These are phyloP conservation scores for Solanum hybrid DNA, from an alignment of 305 asterid species.

Conservation along the genomic window DNA sequence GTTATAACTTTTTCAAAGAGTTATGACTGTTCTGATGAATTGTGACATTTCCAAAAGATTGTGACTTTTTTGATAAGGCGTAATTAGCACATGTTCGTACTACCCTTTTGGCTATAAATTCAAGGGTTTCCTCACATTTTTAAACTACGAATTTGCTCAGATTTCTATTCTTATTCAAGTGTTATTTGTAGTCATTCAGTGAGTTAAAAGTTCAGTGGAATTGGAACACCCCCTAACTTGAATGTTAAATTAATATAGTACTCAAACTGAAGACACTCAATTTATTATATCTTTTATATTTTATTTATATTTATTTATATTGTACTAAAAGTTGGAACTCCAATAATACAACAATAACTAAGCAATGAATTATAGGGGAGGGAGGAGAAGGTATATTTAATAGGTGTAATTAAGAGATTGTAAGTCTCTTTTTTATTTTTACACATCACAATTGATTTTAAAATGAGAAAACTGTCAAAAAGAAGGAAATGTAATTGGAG, in stretches of 20 bases:
- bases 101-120: neutral
- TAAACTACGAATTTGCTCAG: neutral
- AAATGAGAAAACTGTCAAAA: neutral
- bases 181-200: neutral
- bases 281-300: neutral
- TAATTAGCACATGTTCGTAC: neutral
- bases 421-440: neutral
- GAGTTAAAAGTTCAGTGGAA: neutral
- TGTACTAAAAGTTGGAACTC: neutral
- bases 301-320: too few species aligned
- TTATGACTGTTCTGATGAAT: too few species aligned
- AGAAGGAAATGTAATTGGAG: neutral
- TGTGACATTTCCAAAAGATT: neutral
- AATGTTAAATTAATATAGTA: neutral
- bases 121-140: neutral
- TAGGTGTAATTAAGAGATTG: neutral
- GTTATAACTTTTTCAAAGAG: too few species aligned
- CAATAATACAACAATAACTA: neutral
- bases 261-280: neutral
- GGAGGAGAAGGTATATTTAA: neutral
- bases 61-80: neutral
- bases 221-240: neutral
- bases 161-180: neutral
- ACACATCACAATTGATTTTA: neutral
- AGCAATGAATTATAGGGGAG: neutral